Evolutionary conservation across 345 rosid species (phyloP).

Genomic region (Lepidium sativum): DNA sequence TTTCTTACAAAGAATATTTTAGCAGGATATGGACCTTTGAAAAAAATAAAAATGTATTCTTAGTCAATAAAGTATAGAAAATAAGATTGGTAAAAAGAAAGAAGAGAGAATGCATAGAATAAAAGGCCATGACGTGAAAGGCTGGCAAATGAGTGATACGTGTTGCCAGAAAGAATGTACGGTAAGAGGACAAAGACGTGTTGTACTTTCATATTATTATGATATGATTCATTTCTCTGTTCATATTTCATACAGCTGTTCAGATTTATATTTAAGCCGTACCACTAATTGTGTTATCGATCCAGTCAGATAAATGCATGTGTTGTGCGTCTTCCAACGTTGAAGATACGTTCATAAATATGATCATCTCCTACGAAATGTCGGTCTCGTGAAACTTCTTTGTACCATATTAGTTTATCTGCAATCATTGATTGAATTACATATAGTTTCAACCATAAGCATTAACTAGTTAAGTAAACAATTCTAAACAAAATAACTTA

Average conservation of each 20-base stretch:
- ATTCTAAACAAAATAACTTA: not conserved
- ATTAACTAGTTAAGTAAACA: not conserved
- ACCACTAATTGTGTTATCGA: conserved; percentile 17
- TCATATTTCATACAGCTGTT: conserved; percentile 23
- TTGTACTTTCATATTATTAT: conserved; percentile 24
- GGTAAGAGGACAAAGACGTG: conserved; percentile 32
- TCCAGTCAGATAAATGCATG: conserved; percentile 8
- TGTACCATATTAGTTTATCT: not conserved
- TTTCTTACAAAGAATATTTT: too few species aligned
- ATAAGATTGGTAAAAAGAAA: not conserved
- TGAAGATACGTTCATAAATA: not conserved
- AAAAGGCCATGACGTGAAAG: not conserved
- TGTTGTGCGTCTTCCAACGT: not conserved
- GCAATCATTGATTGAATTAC: not conserved
- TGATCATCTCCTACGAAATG: not conserved
- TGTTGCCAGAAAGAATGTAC: conserved; percentile 25
- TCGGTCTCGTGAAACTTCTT: conserved; percentile 8
- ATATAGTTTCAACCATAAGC: not conserved
- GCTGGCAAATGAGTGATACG: conserved; percentile 21
- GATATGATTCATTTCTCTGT: not conserved
- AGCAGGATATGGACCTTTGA: not conserved
- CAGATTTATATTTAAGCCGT: conserved; percentile 2
- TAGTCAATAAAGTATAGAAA: not conserved
- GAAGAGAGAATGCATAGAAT: not conserved
- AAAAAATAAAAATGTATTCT: not conserved